Evolutionary conservation across 2,329 filamentous ascomycete species (phyloP), one percentile per base, ranked within the genome.

Genomic region (Aspergillus floridensis): DNA sequence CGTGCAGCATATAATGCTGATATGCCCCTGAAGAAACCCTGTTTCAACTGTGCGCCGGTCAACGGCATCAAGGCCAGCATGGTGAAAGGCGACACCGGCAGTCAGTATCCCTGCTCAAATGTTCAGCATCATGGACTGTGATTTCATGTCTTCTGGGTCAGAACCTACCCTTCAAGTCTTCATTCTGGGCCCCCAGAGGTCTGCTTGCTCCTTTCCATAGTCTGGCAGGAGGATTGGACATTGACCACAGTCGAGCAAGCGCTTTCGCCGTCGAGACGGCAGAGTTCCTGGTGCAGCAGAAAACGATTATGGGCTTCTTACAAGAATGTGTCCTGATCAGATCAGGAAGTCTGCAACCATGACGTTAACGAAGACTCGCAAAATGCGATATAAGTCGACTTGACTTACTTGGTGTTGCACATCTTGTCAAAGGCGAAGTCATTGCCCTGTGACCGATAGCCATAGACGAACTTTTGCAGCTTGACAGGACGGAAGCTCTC

Each of bases 1-100:
- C 0, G 91, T 96, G 70, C 90, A 95, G 73, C 92, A 96, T 55
- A 96, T 92, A 32, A 96, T 86, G 63, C 81, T 87, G 59, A 96
- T 82, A n/a, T 91, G 80, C 0, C 90, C 89, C 19, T 84, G 78
- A 4, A 92, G 76, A 65, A 88, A 96, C 0, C 82, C 83, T 49
- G 81, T 82, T 69, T 95, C 90, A 19, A 96, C 79, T 1, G 82
- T 79, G 44, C 80, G 76, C 51, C 90, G 84, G 71, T 96, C 91
- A 29, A 80, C 74, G 0, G 74, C 65, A 50, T 87, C 84, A 21
- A 96, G 80, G 0, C 91, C 91, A 21, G 89, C 91, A 75, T 96
- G 91, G 70, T 96, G 91, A 63, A 91, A 93, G 1, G 89, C 89
- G 31, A 96, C 89, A 4, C 90, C 91, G 14, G 82, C 77, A 19